phyloP scores from a whole-genome alignment of 805 yeast species.

The Ogataea trehaloabstinens region DNA sequence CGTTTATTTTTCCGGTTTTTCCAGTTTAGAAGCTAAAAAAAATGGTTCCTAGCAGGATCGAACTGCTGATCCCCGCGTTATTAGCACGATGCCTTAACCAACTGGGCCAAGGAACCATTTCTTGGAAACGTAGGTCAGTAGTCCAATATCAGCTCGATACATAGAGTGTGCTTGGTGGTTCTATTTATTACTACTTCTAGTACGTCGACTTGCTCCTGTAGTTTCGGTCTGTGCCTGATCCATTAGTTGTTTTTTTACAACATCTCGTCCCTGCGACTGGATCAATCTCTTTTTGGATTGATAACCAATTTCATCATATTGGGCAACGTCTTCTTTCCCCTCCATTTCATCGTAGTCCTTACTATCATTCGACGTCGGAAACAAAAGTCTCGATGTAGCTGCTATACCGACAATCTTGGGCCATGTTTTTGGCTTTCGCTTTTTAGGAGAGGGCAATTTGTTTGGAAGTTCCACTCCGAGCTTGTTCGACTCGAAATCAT shows the following conservation, averaged over 20 bases:
- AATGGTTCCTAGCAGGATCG: slow-evolving; percentile 85
- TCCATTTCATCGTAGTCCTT: background rate
- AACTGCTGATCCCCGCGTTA: slow-evolving; percentile 70
- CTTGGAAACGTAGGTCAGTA: background rate
- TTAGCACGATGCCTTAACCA: slow-evolving; percentile 46
- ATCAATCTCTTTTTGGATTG: background rate
- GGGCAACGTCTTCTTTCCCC: background rate
- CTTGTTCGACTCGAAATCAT: background rate
- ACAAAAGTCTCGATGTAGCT: slow-evolving; percentile 33
- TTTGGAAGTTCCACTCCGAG: slow-evolving; percentile 24
- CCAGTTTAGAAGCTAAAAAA: slow-evolving; percentile 9
- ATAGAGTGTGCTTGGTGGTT: too few species aligned
- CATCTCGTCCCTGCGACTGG: too few species aligned
- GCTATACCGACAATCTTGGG: slow-evolving; percentile 49
- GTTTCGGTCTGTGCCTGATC: too few species aligned
- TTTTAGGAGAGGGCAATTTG: slow-evolving; percentile 54
- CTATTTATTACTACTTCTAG: too few species aligned
- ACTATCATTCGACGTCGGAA: background rate
- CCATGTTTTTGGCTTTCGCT: slow-evolving; percentile 41
- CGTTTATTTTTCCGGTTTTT: too few species aligned
- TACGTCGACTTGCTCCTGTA: too few species aligned
- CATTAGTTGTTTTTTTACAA: too few species aligned
- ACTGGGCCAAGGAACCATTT: slow-evolving; percentile 41
- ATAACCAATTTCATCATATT: background rate
- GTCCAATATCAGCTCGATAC: background rate